Evolutionary conservation across 495 filamentous ascomycete genomes (phyloP), one percentile per base, ranked within the genome.

Genomic region (Arthonia radiata): DNA sequence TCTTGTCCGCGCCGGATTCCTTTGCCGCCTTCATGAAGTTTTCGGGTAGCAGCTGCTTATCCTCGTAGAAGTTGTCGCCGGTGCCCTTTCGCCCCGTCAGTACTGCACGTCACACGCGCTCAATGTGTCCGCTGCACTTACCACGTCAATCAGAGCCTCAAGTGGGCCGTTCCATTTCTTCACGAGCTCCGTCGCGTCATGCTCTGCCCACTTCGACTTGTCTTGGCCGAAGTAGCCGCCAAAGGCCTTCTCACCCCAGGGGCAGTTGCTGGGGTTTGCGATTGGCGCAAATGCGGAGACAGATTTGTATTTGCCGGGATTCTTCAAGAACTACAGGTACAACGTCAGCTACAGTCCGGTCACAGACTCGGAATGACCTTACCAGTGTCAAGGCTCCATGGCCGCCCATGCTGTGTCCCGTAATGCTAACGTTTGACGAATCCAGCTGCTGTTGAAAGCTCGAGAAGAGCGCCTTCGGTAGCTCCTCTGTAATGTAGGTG

Each of bases 181-280:
- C 18, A 97, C 48, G 32, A 94, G 49, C 52, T 92, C 82, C 2
- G 80, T 83, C n/a, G 86, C 77, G 46, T 97, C 86, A 38, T 92
- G 71, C 48, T 66, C 62, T 48, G 66, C 68, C 83, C 86, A 92
- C 45, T 58, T 71, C 43, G 61, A 55, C 13, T 72, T 45, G 21
- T 65, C 62, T 11, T 71, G 67, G 12, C 79, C 78, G 14, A 97
- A 63, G 49, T 93, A 97, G 2, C 89, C 86, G 5, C 40, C 49
- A 39, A 94, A 93, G 0, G 89, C 89, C 61, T 97, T 94, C 52
- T 89, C 54, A 17, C 89, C 89, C 89, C 86, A 97, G 9, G 75
- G 71, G 38, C 77, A 89, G 23, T 69, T 64, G 22, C 52, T 57
- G 4, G 86, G 86, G 52, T 94, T 97, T 8, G 67, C 49, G 41